Evolutionary conservation across 2,329 filamentous ascomycete species (phyloP), one percentile per base, ranked within the genome.

Genomic region (Trichoderma pleuroti): DNA sequence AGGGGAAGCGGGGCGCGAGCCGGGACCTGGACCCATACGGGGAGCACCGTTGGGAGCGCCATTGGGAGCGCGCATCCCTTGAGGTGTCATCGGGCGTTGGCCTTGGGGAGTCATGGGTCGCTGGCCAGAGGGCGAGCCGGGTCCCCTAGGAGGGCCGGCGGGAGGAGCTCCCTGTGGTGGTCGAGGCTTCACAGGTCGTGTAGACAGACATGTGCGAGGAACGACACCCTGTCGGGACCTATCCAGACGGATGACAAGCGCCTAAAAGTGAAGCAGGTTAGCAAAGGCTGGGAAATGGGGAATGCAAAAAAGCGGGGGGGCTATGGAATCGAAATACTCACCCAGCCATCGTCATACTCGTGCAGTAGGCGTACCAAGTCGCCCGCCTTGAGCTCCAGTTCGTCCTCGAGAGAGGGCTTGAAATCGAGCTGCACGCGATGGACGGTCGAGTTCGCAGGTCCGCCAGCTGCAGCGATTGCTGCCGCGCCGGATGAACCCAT

Each of bases 261-360:
- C 93, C 93, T 94, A 74, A 21, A 8, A 16, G 16, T 26, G 11
- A 66, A 71, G 60, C 0, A 76, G 75, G 77, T 82, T 80, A 81
- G 79, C 74, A 59, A 9, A 62, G 26, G 30, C 16, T 9, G 21
- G 4, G 11, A 12, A 56, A 18, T 14, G 21, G 6, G 14, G 12
- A 66, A 72, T 79, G 75, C 78, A 76, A 72, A 69, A 63, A 70
- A 52, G 32, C 16, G 59, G 26, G 39, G 39, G 11, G 10, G 30
- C 26, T 39, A 56, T 69, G 52, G 26, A 30, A 52, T 39, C 4
- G 18, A 60, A 18, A 8, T 70, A 86, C 92, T 87, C 87, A 95
- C 93, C 96, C 96, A 99, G 77, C 96, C 96, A 82, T 99, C 96
- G 78, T 99, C 96, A 77, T 98, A 99, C 82, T 97, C 94, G 78